Base-by-base conservation (phyloP, 495 filamentous ascomycete genomes). In the Oleoguttula mirabilis region DNA sequence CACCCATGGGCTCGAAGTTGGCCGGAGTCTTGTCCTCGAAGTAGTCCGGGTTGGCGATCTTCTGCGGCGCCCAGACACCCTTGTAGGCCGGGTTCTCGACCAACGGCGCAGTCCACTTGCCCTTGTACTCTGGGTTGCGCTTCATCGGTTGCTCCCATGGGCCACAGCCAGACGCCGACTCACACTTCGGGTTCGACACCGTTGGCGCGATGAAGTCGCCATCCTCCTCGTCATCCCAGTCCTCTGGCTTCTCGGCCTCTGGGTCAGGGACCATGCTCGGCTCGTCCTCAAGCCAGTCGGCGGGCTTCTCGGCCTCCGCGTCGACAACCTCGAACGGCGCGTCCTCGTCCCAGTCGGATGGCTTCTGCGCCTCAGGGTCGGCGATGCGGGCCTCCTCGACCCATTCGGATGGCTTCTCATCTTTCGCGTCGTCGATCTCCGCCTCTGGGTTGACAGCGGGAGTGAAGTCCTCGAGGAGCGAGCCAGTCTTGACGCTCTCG, bases 151-250 rank as follows among this genome's bases (percentile, higher is more conserved):
- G 76, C 55, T 77, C 72, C 92, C 92, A 99, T 60, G 80, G 72
- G 55, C 92, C 92, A 64, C 90, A 96, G 56, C 92, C 92, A 67
- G 88, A 87, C 49, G 70, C 82, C 36, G 95, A 88, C 47, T 78
- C 76, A 59, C 92, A 96, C 77, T 93, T 93, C 62, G 90, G 84
- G 77, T 96, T 96, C 58, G 83, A 73, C 31, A 95, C 77, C 44
- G 77, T 85, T n/a, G 92, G 92, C 22, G 90, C 69, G 53, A 95
- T 65, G 87, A 88, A 99, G 68, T 99, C 92, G 59, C 92, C 92
- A 69, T 99, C 92, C 67, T 99, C 92, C 72, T 96, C 92, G 45
- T 96, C 90, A 69, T 96, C 90, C 92, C 92, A 99, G 57, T 96
- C 90, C 68, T 95, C 92, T 47, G 92, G 92, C 77, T 95, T 99